Evolutionary conservation across 176 grass and related monocot species (phyloP), one percentile per base, ranked within the genome.

Genomic region (Dactylis glomerata): DNA sequence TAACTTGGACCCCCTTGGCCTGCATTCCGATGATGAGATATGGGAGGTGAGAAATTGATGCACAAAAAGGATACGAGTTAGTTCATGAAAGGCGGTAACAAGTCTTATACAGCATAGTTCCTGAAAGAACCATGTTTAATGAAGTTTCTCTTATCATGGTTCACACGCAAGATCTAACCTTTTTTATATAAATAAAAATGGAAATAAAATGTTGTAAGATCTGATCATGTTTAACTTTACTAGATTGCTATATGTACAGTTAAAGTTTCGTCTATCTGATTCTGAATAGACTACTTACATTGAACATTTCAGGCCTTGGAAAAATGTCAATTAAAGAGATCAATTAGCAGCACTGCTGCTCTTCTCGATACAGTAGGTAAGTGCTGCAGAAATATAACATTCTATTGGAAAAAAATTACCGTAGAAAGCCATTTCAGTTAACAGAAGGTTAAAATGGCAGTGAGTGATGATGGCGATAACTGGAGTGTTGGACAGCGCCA

Each of bases 401-500:
- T 13, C 15, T 32, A 49, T 41, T 0, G 51, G 22, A 56, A 38
- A 47, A 10, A 52, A 19, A 40, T 6, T 55, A 57, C 26, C 6
- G 13, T 13, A n/a, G 3, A 80, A 74, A 68, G 33, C n/a, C 20
- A 33, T 55, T 82, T 40, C 23, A 56, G 15, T 78, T 20, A 12
- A 15, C n/a, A 42, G 11, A 33, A 58, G 65, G 16, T 22, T 77
- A 33, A 40, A 49, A 47, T 84, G 69, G 42, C 73, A 95, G 96
- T 98, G 80, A 92, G 85, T 73, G 96, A 98, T 85, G 93, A 92
- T 81, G 96, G 92, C 0, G 89, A 93, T 49, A 98, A 98, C 69
- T 98, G 96, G 93, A 98, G 96, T 12, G 87, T 61, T 31, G 96
- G 93, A 33, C 96, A 98, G 83, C 93, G 96, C 32, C 96, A 98